A percentile compares a stretch with the other conserved stretches of the same genome.
Conservation (phyloP, 1,284 basidiomycete species). For the Rhodotorula glutinis region DNA sequence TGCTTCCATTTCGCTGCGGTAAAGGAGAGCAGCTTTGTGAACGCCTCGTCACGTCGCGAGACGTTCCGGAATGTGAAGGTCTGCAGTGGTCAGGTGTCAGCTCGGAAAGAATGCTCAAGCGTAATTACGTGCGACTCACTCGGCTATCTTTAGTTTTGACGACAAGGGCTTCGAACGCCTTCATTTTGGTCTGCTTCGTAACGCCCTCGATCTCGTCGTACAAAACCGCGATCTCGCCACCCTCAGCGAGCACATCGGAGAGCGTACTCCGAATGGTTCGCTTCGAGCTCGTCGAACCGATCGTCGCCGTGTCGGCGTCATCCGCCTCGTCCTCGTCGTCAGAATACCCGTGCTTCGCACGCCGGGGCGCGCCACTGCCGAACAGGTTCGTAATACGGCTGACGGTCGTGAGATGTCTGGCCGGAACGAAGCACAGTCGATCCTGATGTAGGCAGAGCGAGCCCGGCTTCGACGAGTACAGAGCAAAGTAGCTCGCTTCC, state of each 20-base stretch:
- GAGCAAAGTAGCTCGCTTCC: constrained; percentile 21
- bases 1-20: constrained; percentile 1
- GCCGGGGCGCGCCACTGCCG: background rate
- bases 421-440: constrained; percentile 18
- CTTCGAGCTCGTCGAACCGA: background rate
- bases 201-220: constrained; percentile 25
- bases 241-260: background rate
- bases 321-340: constrained; percentile 4
- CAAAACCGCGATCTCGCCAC: constrained; percentile 3
- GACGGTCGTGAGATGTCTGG: constrained; percentile 14
- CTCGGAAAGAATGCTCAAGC: too few species aligned
- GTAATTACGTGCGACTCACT: constrained; percentile 11
- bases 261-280: too few species aligned
- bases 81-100: background rate
- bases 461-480: constrained; percentile 28
- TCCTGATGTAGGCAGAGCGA: constrained; percentile 18
- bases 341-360: background rate
- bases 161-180: constrained; percentile 15
- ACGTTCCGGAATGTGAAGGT: constrained; percentile 25
- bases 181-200: constrained; percentile 20
- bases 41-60: constrained; percentile 25
- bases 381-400: constrained; percentile 18
- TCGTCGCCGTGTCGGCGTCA: background rate
- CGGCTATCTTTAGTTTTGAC: constrained; percentile 13
- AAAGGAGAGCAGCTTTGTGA: constrained; percentile 28